A percentile compares a stretch with the other conserved stretches of the same genome.
These are phyloP conservation scores for Emydomyces testavorans DNA, from an alignment of 2,329 filamentous ascomycete species.

Conservation along the genomic window DNA sequence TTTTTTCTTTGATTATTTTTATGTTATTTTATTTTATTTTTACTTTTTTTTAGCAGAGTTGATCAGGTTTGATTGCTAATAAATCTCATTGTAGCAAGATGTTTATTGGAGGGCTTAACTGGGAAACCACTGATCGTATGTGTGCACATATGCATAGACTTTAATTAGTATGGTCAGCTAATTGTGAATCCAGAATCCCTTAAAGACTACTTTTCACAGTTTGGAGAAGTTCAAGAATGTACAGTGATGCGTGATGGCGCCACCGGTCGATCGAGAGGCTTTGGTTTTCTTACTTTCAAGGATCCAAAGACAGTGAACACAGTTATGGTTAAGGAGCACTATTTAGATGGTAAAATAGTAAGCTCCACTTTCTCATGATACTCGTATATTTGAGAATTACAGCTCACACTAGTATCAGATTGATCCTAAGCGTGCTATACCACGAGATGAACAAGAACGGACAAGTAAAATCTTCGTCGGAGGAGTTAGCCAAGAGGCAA, in stretches of 20 bases:
- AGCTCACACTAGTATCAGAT: slow-evolving; percentile 49
- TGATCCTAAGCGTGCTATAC: slow-evolving; percentile 93
- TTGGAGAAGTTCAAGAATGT: slow-evolving; percentile 92
- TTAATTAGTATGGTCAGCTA: slow-evolving; percentile 14
- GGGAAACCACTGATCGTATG: slow-evolving; percentile 98
- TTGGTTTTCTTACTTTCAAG: slow-evolving; percentile 95
- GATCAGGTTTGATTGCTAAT: slow-evolving; percentile 22
- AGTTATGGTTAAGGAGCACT: slow-evolving; percentile 99
- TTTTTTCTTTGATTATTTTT: not conserved
- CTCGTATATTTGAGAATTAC: not conserved
- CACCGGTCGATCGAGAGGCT: slow-evolving; percentile 85
- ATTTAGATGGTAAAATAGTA: slow-evolving; percentile 96
- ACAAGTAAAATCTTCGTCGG: slow-evolving; percentile 98
- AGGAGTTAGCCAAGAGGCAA: slow-evolving; percentile 93
- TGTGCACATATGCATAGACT: slow-evolving; percentile 15
- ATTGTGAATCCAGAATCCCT: slow-evolving; percentile 60
- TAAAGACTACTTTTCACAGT: slow-evolving; percentile 93
- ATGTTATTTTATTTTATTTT: slow-evolving; percentile 4
- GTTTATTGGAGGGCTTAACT: slow-evolving; percentile 98
- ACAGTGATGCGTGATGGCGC: slow-evolving; percentile 98
- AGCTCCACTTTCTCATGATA: slow-evolving; percentile 18
- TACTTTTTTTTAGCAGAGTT: not conserved
- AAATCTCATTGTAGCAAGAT: slow-evolving; percentile 62
- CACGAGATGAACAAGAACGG: slow-evolving; percentile 93
- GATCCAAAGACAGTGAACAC: slow-evolving; percentile 97